Conservation (phyloP, 208 protist species). For the Kentomonas sorsogonicus region DNA sequence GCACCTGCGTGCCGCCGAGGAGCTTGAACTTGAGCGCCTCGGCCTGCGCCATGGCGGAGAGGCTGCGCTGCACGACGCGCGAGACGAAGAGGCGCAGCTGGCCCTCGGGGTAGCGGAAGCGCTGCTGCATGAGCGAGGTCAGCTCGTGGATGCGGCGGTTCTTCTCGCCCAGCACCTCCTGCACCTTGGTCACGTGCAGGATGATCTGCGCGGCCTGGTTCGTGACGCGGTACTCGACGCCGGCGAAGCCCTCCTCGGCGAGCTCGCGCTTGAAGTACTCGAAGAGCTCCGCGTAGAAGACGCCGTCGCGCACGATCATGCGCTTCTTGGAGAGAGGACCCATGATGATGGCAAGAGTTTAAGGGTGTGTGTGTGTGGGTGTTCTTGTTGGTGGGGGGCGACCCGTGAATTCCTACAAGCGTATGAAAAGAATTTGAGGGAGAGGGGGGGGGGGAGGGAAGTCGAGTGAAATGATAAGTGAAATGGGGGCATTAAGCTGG, state of each 20-base stretch:
- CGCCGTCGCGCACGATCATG: slow-evolving; percentile 98
- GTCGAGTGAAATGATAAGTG: too few species aligned
- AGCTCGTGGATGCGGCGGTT: slow-evolving; percentile 98
- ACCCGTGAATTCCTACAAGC: too few species aligned
- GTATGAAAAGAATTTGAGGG: too few species aligned
- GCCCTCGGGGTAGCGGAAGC: slow-evolving; percentile 95
- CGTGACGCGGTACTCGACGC: slow-evolving; percentile 96
- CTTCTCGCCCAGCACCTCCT: slow-evolving; percentile 96
- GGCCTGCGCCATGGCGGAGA: slow-evolving; percentile 98
- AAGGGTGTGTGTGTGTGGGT: too few species aligned
- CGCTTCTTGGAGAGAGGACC: slow-evolving; percentile 88
- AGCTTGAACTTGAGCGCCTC: slow-evolving; percentile 99
- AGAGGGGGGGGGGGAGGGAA: too few species aligned
- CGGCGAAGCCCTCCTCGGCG: slow-evolving; percentile 95
- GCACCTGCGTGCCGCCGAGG: slow-evolving; percentile 96
- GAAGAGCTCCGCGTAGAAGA: slow-evolving; percentile 99
- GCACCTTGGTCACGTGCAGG: slow-evolving; percentile 97
- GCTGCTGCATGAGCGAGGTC: slow-evolving; percentile 96
- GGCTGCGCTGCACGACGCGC: slow-evolving; percentile 94
- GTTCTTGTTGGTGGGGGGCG: too few species aligned
- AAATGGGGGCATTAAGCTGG: too few species aligned
- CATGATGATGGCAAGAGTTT: slow-evolving; percentile 33
- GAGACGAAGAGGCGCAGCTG: slow-evolving; percentile 97
- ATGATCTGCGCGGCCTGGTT: slow-evolving; percentile 97
- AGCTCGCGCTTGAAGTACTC: slow-evolving; percentile 99